Conservation (phyloP, 2,329 filamentous ascomycete species). For the Cladosporium sp. region DNA sequence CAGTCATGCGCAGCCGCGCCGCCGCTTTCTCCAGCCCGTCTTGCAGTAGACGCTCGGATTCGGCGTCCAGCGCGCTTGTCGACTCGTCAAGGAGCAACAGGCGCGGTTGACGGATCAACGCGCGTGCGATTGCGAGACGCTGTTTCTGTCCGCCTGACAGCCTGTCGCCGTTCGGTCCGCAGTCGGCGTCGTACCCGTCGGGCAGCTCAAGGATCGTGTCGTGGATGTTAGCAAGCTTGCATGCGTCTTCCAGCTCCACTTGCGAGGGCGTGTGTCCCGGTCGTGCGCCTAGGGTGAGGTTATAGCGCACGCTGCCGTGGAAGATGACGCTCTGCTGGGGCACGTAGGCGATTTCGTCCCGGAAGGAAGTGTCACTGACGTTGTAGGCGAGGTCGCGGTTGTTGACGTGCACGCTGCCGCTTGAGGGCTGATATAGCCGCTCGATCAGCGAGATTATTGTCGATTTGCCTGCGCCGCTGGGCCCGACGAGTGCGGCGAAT, state of each 20-base stretch:
- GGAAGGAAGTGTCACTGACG: constrained; percentile 35
- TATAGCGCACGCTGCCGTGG: constrained; percentile 41
- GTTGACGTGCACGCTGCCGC: constrained; percentile 59
- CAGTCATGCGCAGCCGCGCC: constrained; percentile 27
- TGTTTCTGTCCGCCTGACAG: constrained; percentile 43
- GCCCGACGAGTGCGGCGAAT: constrained; percentile 40
- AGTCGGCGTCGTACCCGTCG: constrained; percentile 60
- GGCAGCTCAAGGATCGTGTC: constrained; percentile 61
- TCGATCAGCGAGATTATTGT: constrained; percentile 39
- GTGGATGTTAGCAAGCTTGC: constrained; percentile 65
- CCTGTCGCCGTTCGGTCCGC: constrained; percentile 37
- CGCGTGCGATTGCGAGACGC: constrained; percentile 40
- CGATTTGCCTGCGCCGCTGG: constrained; percentile 38
- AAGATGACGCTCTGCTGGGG: constrained; percentile 47
- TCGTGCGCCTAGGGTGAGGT: constrained; percentile 38
- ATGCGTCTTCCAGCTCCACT: constrained; percentile 63
- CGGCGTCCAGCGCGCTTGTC: constrained; percentile 41
- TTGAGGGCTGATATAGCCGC: constrained; percentile 57
- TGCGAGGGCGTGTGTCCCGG: constrained; percentile 54
- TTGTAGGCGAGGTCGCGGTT: constrained; percentile 34
- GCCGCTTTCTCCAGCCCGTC: constrained; percentile 35
- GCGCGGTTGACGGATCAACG: constrained; percentile 39
- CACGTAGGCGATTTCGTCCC: constrained; percentile 42
- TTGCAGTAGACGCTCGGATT: constrained; percentile 39
- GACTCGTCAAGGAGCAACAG: constrained; percentile 41